Base-by-base conservation (phyloP, 2,329 filamentous ascomycete genomes). In the Biscogniauxia marginata region DNA sequence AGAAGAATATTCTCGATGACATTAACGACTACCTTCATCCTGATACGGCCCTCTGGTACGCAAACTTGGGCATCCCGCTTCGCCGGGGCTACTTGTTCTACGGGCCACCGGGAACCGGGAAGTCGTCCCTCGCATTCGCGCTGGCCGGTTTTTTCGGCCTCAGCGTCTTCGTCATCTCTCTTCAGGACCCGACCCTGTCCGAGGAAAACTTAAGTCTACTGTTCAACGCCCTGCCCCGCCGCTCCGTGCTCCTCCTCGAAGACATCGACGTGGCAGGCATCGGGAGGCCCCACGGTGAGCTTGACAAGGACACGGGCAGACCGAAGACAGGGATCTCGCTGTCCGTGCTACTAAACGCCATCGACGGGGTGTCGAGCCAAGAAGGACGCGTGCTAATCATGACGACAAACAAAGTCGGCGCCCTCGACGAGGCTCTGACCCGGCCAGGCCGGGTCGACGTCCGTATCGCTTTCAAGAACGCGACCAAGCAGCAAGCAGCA, bases 331-430 rank as follows among this genome's bases (percentile, higher is more conserved):
- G 59, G 73, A 74, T 93, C 62, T 90, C 88, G 0, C 79, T 95
- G 2, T 90, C 89, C 0, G 90, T 90, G 0, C 79, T 96, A 1
- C 80, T 96, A 51, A 96, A 96, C 71, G 88, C 88, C 56, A 91
- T 96, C 57, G 90, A 96, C 66, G 89, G 91, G 53, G 89, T 92
- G 1, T 88, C 88, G 1, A 89, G 86, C 3, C 88, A 90, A 64
- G 90, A 93, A 73, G 90, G 89, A 22, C 83, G 89, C 47, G 83
- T 93, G 11, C 80, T 93, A 18, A 86, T 93, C 74, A 91, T 93
- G 87, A 93, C 90, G 0, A 91, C 88, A 25, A 95, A 93, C 72
- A 82, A 85, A 57, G 87, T 87, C 2, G 86, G 93, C 64, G 79
- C 83, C 13, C 81, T 93, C 0, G 89, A 93, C 67, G 81, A 86